Percentiles rank a stretch among this genome's conserved stretches.
Evolutionary conservation across 2,329 filamentous ascomycete species (phyloP).

Genomic region (Pestalotiopsis sp.): DNA sequence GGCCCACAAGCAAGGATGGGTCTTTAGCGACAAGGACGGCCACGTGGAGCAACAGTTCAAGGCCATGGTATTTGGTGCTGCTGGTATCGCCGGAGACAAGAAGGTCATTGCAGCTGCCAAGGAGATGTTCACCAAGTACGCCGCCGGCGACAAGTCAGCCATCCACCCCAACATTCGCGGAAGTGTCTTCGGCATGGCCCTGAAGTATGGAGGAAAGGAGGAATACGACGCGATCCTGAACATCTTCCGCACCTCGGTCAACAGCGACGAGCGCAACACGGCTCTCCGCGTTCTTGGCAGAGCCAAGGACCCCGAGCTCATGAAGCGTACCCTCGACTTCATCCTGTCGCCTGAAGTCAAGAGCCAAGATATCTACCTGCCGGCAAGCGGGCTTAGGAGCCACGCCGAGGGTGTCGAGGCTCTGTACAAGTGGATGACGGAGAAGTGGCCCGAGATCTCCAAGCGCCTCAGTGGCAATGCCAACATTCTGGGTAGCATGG

Average conservation of each 20-base stretch:
- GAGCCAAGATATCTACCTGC: slow-evolving; percentile 93
- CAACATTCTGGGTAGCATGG: slow-evolving; percentile 82
- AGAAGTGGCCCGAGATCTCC: slow-evolving; percentile 84
- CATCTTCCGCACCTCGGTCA: slow-evolving; percentile 74
- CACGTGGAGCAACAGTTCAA: slow-evolving; percentile 96
- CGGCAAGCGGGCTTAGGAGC: slow-evolving; percentile 75
- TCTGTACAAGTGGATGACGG: slow-evolving; percentile 80
- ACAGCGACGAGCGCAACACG: slow-evolving; percentile 88
- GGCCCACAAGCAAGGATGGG: slow-evolving; percentile 87
- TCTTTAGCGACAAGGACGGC: slow-evolving; percentile 80
- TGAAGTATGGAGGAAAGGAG: slow-evolving; percentile 82
- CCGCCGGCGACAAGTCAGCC: slow-evolving; percentile 75
- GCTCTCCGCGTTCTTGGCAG: slow-evolving; percentile 83
- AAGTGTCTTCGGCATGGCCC: slow-evolving; percentile 81
- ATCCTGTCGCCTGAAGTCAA: slow-evolving; percentile 82
- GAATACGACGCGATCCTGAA: slow-evolving; percentile 80
- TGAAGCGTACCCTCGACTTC: slow-evolving; percentile 77
- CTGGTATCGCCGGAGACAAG: slow-evolving; percentile 80
- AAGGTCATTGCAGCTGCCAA: slow-evolving; percentile 77
- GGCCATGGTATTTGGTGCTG: slow-evolving; percentile 82
- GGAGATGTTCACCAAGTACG: slow-evolving; percentile 88
- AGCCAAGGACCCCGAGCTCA: slow-evolving; percentile 75
- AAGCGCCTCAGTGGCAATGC: slow-evolving; percentile 84
- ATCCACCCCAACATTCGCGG: slow-evolving; percentile 91
- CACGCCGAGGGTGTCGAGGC: slow-evolving; percentile 79